These are phyloP conservation scores for Lipomyces yamadae DNA, from an alignment of 805 yeast genomes.

Conservation along the genomic window DNA sequence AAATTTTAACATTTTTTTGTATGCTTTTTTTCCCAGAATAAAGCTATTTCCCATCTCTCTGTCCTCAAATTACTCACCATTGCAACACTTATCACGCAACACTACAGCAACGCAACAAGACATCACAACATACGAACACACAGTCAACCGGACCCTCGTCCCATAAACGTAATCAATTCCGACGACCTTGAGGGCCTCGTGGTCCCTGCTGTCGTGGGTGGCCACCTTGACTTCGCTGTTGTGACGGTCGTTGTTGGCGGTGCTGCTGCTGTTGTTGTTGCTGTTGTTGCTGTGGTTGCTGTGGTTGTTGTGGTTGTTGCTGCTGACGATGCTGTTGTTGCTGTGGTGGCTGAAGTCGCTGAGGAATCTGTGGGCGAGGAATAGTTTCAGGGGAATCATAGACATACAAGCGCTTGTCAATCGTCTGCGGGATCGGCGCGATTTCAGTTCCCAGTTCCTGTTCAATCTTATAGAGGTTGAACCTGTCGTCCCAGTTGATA, in stretches of 20 bases:
- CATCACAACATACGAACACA: not conserved
- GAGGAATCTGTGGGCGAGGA: slow-evolving; percentile 38
- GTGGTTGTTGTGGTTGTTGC: slow-evolving; percentile 16
- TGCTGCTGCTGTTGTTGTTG: slow-evolving; percentile 44
- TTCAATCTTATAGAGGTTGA: slow-evolving; percentile 89
- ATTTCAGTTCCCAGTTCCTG: slow-evolving; percentile 97
- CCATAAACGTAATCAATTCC: not conserved
- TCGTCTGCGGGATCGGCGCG: slow-evolving; percentile 92
- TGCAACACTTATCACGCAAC: not conserved
- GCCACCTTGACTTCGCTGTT: slow-evolving; percentile 32
- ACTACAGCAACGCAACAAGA: not conserved
- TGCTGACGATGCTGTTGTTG: slow-evolving; percentile 28
- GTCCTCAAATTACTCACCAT: not conserved
- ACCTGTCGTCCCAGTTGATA: slow-evolving; percentile 96
- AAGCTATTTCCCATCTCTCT: not conserved
- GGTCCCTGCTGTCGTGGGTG: slow-evolving; percentile 26
- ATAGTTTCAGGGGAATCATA: slow-evolving; percentile 37
- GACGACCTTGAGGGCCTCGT: not conserved
- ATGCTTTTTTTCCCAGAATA: slow-evolving; percentile 3
- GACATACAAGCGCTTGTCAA: slow-evolving; percentile 87
- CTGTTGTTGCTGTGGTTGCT: slow-evolving; percentile 19
- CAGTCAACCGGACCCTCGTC: not conserved
- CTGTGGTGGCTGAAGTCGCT: slow-evolving; percentile 36
- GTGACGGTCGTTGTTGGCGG: slow-evolving; percentile 40
- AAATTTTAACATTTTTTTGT: slow-evolving; percentile 26